Conservation (phyloP, 2,329 filamentous ascomycete species). For the Aschersonia sp. region DNA sequence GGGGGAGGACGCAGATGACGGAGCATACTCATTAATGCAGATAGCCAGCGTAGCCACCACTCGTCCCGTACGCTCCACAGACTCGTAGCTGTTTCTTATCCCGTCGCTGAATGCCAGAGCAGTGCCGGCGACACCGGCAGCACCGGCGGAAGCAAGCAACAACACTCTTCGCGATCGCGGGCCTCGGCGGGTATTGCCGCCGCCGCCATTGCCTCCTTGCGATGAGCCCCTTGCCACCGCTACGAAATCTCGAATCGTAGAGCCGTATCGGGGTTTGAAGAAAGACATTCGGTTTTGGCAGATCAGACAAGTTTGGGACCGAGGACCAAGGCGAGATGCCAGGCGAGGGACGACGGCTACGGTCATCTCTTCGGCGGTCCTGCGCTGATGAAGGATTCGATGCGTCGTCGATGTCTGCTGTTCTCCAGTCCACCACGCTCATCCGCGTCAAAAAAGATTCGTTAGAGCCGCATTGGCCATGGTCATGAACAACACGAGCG, state of each 20-base stretch:
- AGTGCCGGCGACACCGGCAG: slow-evolving; percentile 32
- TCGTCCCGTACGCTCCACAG: slow-evolving; percentile 62
- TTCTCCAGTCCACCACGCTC: not conserved
- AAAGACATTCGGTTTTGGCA: slow-evolving; percentile 26
- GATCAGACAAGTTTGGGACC: slow-evolving; percentile 29
- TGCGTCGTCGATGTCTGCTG: not conserved
- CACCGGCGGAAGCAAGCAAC: slow-evolving; percentile 35
- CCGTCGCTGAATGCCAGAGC: slow-evolving; percentile 48
- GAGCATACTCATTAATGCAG: slow-evolving; percentile 71
- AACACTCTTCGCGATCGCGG: slow-evolving; percentile 16
- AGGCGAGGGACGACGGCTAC: slow-evolving; percentile 21
- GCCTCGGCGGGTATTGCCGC: slow-evolving; percentile 3
- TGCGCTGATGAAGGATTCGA: not conserved
- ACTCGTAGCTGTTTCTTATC: slow-evolving; percentile 61
- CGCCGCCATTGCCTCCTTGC: slow-evolving; percentile 7
- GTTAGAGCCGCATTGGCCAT: not conserved
- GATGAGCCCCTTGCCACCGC: slow-evolving; percentile 13
- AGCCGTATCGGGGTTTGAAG: slow-evolving; percentile 13
- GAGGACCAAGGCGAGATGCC: slow-evolving; percentile 22
- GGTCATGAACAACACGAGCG: not conserved
- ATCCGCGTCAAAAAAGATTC: slow-evolving; percentile 3
- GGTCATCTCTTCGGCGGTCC: slow-evolving; percentile 22
- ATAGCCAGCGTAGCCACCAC: slow-evolving; percentile 62
- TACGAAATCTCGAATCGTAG: slow-evolving; percentile 12
- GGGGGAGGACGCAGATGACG: too few relatives aligned